Base-by-base conservation (phyloP, 2,329 filamentous ascomycete genomes). In the Elsinoe perseae region DNA sequence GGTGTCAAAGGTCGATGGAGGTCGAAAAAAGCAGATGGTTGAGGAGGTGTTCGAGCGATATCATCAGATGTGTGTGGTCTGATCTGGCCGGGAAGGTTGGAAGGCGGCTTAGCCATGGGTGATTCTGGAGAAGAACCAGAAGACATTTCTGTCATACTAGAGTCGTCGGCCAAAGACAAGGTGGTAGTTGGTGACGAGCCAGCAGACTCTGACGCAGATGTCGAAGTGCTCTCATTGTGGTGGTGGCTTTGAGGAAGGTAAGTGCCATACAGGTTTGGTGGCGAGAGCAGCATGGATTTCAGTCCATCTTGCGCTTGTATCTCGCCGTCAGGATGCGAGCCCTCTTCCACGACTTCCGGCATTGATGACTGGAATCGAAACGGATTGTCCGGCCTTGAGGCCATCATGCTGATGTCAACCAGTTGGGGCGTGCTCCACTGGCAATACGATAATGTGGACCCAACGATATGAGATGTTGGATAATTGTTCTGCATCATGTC, bases 101-200 rank as follows among this genome's bases (percentile, higher is more conserved):
- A 83, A 50, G 81, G 83, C 43, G 86, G 80, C 56, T 90, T 77
- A 57, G 87, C 86, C 56, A 86, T 76, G 1, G 90, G 89, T 2
- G 93, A 96, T 71, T 96, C 91, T 7, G 92, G 92, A 1, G 92
- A 96, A 20, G 91, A 89, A 54, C 86, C 92, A 2, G 93, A 90
- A 4, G 92, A 96, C 6, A 89, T 86, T 64, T 97, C 92, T 27
- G 91, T 91, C 50, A 93, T 79, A 27, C 89, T 88, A 7, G 89
- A 92, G 4, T 91, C 95, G 72, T 95, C 92, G 61, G 92, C 89
- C 18, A 89, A 95, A 4, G 90, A 95, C 50, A 93, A 81, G 1
- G 92, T 95, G 2, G 91, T 96, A 6, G 92, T 97, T 1, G 93
- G 93, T 7, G 92, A 97, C 20, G 92, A 95, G 66, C 95, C 91